phyloP scores from a whole-genome alignment of 768 basidiomycete species.

The Paxillus involutus region DNA sequence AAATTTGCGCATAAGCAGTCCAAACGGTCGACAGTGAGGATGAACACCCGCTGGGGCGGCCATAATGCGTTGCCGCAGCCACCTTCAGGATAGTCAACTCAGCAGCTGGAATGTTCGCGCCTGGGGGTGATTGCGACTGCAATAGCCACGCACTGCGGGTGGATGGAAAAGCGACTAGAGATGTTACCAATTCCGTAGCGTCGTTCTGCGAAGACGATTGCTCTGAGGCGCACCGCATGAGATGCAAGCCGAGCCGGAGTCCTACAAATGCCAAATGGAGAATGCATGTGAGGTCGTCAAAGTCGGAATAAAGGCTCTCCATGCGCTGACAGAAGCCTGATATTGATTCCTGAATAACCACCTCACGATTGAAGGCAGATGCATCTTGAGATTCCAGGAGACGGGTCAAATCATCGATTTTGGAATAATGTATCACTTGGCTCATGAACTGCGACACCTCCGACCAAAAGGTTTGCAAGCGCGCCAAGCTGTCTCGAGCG shows the following conservation, averaged over 20 bases:
- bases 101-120: constrained; percentile 18
- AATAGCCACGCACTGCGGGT: constrained; percentile 41
- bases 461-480: constrained; percentile 65
- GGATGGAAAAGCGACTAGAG: constrained; percentile 56
- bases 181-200: constrained; percentile 24
- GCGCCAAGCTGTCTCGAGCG: constrained; percentile 41
- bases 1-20: constrained; percentile 62
- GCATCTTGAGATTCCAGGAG: constrained; percentile 36
- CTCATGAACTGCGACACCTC: constrained; percentile 75
- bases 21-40: constrained; percentile 34
- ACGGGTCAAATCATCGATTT: constrained; percentile 48
- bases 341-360: constrained; percentile 77
- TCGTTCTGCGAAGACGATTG: constrained; percentile 17
- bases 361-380: constrained; percentile 53
- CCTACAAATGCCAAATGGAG: constrained; percentile 66
- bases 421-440: constrained; percentile 50
- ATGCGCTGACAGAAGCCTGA: constrained; percentile 76
- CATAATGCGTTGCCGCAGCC: constrained; percentile 36
- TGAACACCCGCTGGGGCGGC: constrained; percentile 1
- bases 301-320: constrained; percentile 63
- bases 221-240: constrained; percentile 36
- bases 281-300: constrained; percentile 67
- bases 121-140: constrained; percentile 21
- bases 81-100: constrained; percentile 43
- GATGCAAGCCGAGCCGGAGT: constrained; percentile 70